phyloP scores from a whole-genome alignment of 768 basidiomycete genomes.

The Gyrodon lividus region DNA sequence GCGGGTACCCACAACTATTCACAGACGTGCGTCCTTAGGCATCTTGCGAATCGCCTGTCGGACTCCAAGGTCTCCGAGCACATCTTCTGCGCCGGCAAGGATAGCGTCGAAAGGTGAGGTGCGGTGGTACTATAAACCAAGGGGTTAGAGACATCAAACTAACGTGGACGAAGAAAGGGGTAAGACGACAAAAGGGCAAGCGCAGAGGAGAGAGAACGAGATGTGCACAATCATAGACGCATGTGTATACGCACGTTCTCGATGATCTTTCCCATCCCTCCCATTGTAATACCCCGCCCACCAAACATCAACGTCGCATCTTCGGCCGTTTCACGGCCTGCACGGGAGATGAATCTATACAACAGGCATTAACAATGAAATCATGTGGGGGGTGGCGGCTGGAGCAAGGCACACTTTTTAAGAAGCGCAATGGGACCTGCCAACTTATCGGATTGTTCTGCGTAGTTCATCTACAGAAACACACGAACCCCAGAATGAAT shows the following conservation, averaged over 20 bases:
- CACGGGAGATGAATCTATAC: conserved; percentile 62
- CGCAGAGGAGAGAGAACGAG: neutral
- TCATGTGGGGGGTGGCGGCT: neutral
- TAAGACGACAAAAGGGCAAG: neutral
- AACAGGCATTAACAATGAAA: conserved; percentile 4
- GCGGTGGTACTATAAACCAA: conserved; percentile 60
- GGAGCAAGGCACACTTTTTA: conserved; percentile 64
- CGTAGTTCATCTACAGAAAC: conserved; percentile 71
- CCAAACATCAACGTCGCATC: conserved; percentile 88
- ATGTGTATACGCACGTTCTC: conserved; percentile 60
- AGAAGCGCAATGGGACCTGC: conserved; percentile 88
- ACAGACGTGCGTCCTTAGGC: conserved; percentile 50
- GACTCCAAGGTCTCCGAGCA: conserved; percentile 71
- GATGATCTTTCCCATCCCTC: conserved; percentile 83
- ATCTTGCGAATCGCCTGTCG: conserved; percentile 72
- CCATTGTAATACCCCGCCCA: conserved; percentile 81
- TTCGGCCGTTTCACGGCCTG: conserved; percentile 48
- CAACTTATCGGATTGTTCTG: conserved; percentile 78
- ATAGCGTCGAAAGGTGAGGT: conserved; percentile 85
- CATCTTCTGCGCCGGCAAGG: conserved; percentile 77
- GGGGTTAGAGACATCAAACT: neutral
- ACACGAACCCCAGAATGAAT: neutral
- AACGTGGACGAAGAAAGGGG: neutral
- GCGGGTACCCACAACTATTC: conserved; percentile 6
- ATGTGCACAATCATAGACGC: neutral